These are phyloP conservation scores for Gynostemma pentaphyllum DNA, from an alignment of 306 rosid genomes.

Conservation along the genomic window DNA sequence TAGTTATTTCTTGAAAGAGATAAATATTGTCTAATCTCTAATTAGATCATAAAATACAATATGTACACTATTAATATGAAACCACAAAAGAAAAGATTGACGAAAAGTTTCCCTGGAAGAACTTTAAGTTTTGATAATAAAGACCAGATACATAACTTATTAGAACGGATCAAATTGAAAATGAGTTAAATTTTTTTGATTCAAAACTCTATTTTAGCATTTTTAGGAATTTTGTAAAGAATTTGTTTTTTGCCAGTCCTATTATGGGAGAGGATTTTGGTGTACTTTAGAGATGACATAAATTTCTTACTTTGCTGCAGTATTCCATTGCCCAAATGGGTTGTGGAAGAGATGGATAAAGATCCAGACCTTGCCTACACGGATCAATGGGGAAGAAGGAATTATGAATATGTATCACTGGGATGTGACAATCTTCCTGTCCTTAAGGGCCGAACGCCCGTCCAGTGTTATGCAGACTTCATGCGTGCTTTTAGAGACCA, in stretches of 20 bases:
- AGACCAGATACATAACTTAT: no score
- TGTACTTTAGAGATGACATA: neutral
- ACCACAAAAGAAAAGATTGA: no score
- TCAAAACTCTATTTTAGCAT: no score
- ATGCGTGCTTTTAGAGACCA: constrained; percentile 81
- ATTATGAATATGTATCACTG: constrained; percentile 70
- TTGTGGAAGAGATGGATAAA: constrained; percentile 51
- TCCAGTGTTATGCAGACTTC: constrained; percentile 87
- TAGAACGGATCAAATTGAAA: no score
- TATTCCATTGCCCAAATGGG: constrained; percentile 95
- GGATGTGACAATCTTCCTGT: constrained; percentile 78
- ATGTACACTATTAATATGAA: no score
- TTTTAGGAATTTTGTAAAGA: neutral
- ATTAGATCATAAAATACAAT: no score
- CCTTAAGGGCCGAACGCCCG: constrained; percentile 86
- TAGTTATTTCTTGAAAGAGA: no score
- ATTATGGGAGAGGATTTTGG: neutral
- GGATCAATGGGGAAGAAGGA: constrained; percentile 97
- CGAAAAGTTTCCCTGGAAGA: no score
- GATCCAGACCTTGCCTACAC: constrained; percentile 85
- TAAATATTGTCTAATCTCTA: no score
- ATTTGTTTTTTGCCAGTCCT: neutral
- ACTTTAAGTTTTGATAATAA: no score
- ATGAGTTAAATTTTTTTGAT: no score
- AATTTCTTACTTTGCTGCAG: constrained; percentile 24